Percentiles rank a stretch among this genome's conserved stretches.
These are phyloP conservation scores for Candida gigantensis DNA, from an alignment of 1,139 yeast species.

Conservation along the genomic window DNA sequence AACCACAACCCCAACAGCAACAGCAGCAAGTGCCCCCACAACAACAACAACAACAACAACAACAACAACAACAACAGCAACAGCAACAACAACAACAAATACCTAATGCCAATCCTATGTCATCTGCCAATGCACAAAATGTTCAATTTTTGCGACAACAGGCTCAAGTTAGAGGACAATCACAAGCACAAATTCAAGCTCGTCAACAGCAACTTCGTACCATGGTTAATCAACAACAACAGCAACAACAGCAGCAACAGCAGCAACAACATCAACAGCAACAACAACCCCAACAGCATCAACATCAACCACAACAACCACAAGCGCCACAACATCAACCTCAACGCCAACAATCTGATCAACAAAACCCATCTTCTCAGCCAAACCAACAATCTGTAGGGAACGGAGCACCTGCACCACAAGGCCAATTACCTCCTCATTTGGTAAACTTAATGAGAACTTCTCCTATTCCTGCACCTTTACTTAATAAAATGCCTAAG, in stretches of 20 bases:
- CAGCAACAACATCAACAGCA: conserved; percentile 20
- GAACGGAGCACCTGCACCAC: not conserved
- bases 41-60: conserved; percentile 9
- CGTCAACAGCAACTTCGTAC: conserved; percentile 21
- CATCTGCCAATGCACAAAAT: conserved; percentile 15
- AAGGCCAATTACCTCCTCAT: conserved; percentile 20
- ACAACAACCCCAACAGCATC: conserved; percentile 5
- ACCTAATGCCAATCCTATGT: conserved; percentile 6
- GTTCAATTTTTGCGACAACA: conserved; percentile 46
- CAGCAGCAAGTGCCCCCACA: conserved; percentile 10
- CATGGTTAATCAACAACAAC: conserved; percentile 16
- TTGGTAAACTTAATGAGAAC: conserved; percentile 38
- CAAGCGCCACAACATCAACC: conserved; percentile 11
- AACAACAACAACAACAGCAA: conserved; percentile 12
- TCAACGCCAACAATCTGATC: conserved; percentile 21
- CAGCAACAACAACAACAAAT: conserved; percentile 12
- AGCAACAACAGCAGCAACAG: conserved; percentile 48
- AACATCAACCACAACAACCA: conserved; percentile 4
- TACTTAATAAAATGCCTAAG: conserved; percentile 71
- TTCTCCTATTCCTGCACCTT: conserved; percentile 73
- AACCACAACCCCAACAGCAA: conserved; percentile 12
- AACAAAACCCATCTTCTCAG: conserved; percentile 2
- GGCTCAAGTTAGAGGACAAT: conserved; percentile 51
- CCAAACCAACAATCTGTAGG: conserved; percentile 5
- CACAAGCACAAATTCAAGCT: conserved; percentile 38